These are phyloP conservation scores for Phytophthora constricta DNA, from an alignment of 352 stramenopile genomes.

Conservation along the genomic window DNA sequence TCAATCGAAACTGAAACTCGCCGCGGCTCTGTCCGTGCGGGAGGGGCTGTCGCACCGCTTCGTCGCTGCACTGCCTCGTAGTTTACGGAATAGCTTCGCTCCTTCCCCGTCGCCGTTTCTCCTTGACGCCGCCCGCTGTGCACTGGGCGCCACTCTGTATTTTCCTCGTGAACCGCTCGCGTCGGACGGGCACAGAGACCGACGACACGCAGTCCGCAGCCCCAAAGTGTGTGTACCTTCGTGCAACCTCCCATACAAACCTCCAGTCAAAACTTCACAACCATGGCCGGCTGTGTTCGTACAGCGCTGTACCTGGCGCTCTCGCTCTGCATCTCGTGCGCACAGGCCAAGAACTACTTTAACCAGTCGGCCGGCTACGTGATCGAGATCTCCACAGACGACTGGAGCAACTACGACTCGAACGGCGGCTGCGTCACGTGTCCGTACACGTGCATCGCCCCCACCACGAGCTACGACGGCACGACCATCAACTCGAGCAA, in stretches of 20 bases:
- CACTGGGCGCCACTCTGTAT: slow-evolving; percentile 7
- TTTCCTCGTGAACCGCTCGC: neutral
- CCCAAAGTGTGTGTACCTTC: neutral
- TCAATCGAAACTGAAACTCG: neutral
- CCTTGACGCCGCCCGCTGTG: neutral
- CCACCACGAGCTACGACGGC: slow-evolving; percentile 71
- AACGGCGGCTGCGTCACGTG: slow-evolving; percentile 89
- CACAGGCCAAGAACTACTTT: slow-evolving; percentile 50
- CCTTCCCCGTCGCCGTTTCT: neutral
- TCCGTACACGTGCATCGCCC: slow-evolving; percentile 86
- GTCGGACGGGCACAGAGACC: neutral
- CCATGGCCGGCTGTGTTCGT: too few relatives aligned
- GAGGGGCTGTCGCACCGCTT: slow-evolving; percentile 1
- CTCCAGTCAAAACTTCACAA: neutral
- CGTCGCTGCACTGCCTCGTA: slow-evolving; percentile 1
- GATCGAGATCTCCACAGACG: slow-evolving; percentile 72
- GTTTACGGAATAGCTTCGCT: neutral
- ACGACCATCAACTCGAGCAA: slow-evolving; percentile 85
- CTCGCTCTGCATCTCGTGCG: slow-evolving; percentile 22
- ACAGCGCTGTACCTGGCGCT: slow-evolving; percentile 15
- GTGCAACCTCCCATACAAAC: neutral
- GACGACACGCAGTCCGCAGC: neutral
- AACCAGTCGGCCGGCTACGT: slow-evolving; percentile 75
- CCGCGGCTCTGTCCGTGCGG: neutral
- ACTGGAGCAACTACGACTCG: slow-evolving; percentile 85